These are phyloP conservation scores for Phytopythium kandeliae DNA, from an alignment of 352 stramenopile genomes.

Conservation along the genomic window DNA sequence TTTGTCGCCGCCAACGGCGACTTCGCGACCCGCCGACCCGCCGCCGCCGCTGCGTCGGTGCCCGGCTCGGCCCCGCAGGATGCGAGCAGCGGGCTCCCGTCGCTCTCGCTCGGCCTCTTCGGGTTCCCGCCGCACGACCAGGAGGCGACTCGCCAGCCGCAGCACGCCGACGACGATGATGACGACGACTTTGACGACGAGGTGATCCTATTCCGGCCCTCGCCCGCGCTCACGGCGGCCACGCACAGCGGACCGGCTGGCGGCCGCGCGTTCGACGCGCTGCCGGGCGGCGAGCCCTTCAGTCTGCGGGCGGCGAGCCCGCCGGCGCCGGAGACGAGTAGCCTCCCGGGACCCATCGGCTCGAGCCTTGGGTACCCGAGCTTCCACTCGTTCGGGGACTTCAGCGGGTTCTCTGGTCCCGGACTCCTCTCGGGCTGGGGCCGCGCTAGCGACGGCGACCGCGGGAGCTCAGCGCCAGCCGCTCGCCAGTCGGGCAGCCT, in stretches of 20 bases:
- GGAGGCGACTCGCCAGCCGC: constrained; percentile 7
- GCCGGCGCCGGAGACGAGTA: constrained; percentile 17
- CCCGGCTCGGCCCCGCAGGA: neutral
- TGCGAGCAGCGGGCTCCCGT: neutral
- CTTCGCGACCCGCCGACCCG: constrained; percentile 17
- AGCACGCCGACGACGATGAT: constrained; percentile 20
- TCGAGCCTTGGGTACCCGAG: constrained; percentile 50
- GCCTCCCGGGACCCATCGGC: constrained; percentile 19
- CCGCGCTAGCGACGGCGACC: constrained; percentile 14
- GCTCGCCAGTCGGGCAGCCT: neutral
- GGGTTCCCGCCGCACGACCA: neutral
- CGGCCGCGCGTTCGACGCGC: constrained; percentile 12
- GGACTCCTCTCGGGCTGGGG: constrained; percentile 47
- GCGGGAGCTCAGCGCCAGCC: neutral
- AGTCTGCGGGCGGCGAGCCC: constrained; percentile 21
- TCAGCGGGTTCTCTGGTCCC: constrained; percentile 32
- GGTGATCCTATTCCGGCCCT: constrained; percentile 81
- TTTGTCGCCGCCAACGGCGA: constrained; percentile 22
- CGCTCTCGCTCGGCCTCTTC: neutral
- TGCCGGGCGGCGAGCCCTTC: constrained; percentile 18
- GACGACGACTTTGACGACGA: constrained; percentile 84
- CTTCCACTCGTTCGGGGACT: constrained; percentile 58
- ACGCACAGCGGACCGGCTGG: constrained; percentile 4
- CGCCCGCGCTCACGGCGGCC: constrained; percentile 26
- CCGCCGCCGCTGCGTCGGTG: neutral